A percentile compares a stretch with the other conserved stretches of the same genome.
Conservation (phyloP, 176 grass and related monocot genomes). For the Triticum turgidum region DNA sequence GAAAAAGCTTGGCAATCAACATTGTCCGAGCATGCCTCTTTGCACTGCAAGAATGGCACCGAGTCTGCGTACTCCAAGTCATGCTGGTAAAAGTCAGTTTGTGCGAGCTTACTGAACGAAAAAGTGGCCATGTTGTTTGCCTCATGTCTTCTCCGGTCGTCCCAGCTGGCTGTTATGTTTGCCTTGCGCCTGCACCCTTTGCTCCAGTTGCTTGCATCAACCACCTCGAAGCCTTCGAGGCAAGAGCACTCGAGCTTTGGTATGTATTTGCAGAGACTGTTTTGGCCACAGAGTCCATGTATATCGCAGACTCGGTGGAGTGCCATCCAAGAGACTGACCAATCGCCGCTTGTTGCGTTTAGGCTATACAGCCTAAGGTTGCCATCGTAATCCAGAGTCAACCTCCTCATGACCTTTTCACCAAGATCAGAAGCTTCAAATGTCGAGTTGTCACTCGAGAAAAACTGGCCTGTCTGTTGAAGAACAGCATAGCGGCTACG, state of each 20-base stretch:
- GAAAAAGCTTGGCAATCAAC: constrained; percentile 43
- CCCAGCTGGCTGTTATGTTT: background rate
- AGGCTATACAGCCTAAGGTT: constrained; percentile 63
- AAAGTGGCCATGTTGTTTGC: background rate
- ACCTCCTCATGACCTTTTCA: constrained; percentile 37
- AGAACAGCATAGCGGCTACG: constrained; percentile 32
- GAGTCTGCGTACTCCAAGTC: background rate
- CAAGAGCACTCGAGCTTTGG: too few relatives aligned
- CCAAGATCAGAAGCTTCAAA: constrained; percentile 54
- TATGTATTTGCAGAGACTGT: too few relatives aligned
- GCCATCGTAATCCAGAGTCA: constrained; percentile 68
- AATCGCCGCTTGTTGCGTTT: constrained; percentile 1
- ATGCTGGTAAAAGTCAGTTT: constrained; percentile 49
- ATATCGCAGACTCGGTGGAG: background rate
- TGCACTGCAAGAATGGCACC: background rate
- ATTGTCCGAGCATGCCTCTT: constrained; percentile 15
- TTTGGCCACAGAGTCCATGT: too few relatives aligned
- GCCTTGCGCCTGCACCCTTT: too few relatives aligned
- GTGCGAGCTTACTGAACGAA: background rate
- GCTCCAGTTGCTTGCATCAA: too few relatives aligned
- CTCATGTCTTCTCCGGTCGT: background rate
- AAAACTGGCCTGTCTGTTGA: constrained; percentile 40
- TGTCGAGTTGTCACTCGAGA: constrained; percentile 12
- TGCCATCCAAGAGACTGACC: constrained; percentile 53
- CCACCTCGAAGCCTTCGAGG: too few relatives aligned